Percentiles rank a stretch among this genome's conserved stretches.
These are phyloP conservation scores for Tetracladium marchalianum DNA, from an alignment of 495 filamentous ascomycete species.

Conservation along the genomic window DNA sequence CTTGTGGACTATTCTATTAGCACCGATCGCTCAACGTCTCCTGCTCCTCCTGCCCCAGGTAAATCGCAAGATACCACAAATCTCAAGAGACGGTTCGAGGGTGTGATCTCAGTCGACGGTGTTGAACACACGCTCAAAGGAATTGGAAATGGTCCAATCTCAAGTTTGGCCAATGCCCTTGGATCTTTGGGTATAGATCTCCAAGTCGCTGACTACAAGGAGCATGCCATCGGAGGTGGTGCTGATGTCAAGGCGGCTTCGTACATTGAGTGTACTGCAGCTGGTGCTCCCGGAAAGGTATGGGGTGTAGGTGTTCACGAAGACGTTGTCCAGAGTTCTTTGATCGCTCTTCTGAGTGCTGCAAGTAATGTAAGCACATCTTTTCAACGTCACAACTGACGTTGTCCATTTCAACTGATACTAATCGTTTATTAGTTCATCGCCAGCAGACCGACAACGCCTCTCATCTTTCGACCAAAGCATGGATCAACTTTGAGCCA, in stretches of 20 bases:
- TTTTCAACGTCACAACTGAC: neutral
- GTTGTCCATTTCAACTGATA: neutral
- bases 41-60: slow-evolving; percentile 56
- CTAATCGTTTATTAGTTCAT: slow-evolving; percentile 40
- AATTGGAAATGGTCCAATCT: slow-evolving; percentile 82
- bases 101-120: slow-evolving; percentile 77
- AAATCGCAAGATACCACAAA: slow-evolving; percentile 66
- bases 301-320: slow-evolving; percentile 97
- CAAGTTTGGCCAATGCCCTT: slow-evolving; percentile 76
- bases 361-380: slow-evolving; percentile 68
- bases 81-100: slow-evolving; percentile 75
- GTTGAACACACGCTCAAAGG: slow-evolving; percentile 69
- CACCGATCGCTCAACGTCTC: slow-evolving; percentile 70
- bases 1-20: slow-evolving; percentile 90
- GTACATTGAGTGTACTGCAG: slow-evolving; percentile 81
- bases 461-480: slow-evolving; percentile 35
- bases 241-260: slow-evolving; percentile 81
- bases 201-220: slow-evolving; percentile 92
- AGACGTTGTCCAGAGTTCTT: slow-evolving; percentile 85
- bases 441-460: slow-evolving; percentile 43
- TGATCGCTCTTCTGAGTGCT: slow-evolving; percentile 81
- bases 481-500: slow-evolving; percentile 23
- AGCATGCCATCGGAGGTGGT: slow-evolving; percentile 80
- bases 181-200: slow-evolving; percentile 75
- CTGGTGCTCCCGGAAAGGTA: slow-evolving; percentile 59